Conservation (phyloP, 139 green algal genomes). For the Zygnema circumcarinatum region DNA sequence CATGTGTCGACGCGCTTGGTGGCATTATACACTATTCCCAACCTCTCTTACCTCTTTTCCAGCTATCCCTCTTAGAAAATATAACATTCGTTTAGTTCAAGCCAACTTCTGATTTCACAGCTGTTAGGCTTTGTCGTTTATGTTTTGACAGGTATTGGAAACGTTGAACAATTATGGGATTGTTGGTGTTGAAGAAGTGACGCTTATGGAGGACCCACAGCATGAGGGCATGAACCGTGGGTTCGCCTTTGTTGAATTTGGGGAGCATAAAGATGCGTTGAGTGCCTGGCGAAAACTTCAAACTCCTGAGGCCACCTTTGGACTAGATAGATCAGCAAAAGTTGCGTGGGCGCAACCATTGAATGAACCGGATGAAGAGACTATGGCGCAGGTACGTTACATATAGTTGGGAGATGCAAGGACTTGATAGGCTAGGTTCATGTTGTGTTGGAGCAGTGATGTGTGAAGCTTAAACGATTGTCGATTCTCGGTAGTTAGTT, state of each 20-base stretch:
- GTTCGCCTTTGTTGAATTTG: constrained; percentile 52
- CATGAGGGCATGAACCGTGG: constrained; percentile 46
- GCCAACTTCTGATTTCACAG: no score
- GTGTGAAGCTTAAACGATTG: no score
- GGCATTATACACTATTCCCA: no score
- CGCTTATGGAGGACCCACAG: constrained; percentile 53
- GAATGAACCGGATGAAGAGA: constrained; percentile 54
- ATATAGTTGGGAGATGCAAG: neutral
- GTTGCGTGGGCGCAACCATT: constrained; percentile 51
- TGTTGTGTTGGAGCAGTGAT: no score
- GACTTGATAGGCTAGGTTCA: neutral
- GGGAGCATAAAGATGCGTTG: constrained; percentile 4
- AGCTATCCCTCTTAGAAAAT: neutral
- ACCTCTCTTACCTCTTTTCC: no score
- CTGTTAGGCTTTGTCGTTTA: no score
- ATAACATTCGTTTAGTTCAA: no score
- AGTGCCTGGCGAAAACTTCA: constrained; percentile 28
- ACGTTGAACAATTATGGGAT: constrained; percentile 18
- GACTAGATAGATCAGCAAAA: constrained; percentile 45
- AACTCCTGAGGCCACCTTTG: constrained; percentile 19
- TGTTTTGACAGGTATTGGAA: constrained; percentile 3
- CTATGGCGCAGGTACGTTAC: constrained; percentile 35
- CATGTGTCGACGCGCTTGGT: no score
- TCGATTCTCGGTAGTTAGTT: no score
- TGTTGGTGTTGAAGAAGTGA: constrained; percentile 31